Evolutionary conservation across 805 yeast species (phyloP).

Genomic region (Cephaloascus fragrans): DNA sequence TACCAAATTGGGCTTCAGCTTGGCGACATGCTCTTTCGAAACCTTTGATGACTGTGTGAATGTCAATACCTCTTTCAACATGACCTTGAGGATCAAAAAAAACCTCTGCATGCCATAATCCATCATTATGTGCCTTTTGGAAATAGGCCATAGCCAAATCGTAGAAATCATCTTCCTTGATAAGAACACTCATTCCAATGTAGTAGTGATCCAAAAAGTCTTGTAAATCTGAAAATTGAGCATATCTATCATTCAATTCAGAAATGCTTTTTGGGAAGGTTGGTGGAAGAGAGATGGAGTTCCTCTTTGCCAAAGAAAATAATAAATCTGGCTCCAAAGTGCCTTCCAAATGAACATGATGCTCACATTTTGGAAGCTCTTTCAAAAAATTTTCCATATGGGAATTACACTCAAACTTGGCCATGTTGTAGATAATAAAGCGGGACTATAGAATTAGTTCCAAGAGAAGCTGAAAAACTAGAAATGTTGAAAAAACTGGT

Average conservation of each 20-base stretch:
- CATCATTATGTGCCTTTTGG: constrained; percentile 45
- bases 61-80: constrained; percentile 50
- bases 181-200: constrained; percentile 71
- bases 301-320: constrained; percentile 60
- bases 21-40: constrained; percentile 57
- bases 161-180: constrained; percentile 61
- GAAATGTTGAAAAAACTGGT: too few relatives aligned
- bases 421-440: too few relatives aligned
- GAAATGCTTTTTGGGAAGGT: constrained; percentile 52
- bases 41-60: constrained; percentile 56
- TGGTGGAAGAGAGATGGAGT: constrained; percentile 49
- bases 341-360: constrained; percentile 79
- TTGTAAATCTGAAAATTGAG: constrained; percentile 56
- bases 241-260: constrained; percentile 49
- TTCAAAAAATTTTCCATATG: constrained; percentile 40
- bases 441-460: too few relatives aligned
- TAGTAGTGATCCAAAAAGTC: constrained; percentile 74
- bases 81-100: constrained; percentile 87
- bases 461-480: too few relatives aligned
- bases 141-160: constrained; percentile 74
- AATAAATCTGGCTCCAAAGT: constrained; percentile 69
- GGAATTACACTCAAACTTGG: neutral
- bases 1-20: constrained; percentile 50
- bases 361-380: constrained; percentile 81
- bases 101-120: constrained; percentile 61